Conservation (phyloP, 1,139 yeast species). For the Candida pseudocylindracea region DNA sequence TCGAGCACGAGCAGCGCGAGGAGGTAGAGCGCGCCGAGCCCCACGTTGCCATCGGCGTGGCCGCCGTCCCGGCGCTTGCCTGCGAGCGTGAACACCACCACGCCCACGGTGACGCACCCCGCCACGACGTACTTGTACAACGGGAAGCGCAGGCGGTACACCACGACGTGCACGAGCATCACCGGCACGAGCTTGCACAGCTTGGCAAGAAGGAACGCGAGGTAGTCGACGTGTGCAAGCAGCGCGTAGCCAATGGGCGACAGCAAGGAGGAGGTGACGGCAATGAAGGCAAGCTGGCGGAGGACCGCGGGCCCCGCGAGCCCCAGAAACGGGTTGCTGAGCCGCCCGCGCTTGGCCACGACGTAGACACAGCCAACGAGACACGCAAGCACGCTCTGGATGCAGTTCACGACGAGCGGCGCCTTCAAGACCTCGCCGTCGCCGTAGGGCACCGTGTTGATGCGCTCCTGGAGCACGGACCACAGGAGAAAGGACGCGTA, state of each 20-base stretch:
- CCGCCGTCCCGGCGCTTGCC: slow-evolving; percentile 1
- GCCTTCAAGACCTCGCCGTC: slow-evolving; percentile 38
- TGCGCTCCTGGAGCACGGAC: slow-evolving; percentile 39
- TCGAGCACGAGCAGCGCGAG: slow-evolving; percentile 51
- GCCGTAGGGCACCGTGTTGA: slow-evolving; percentile 54
- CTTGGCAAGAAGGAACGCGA: slow-evolving; percentile 70
- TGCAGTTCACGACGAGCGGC: slow-evolving; percentile 51
- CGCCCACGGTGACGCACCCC: slow-evolving; percentile 55
- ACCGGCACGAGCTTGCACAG: slow-evolving; percentile 90
- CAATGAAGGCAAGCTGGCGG: slow-evolving; percentile 32
- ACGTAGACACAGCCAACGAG: slow-evolving; percentile 39
- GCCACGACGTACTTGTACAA: slow-evolving; percentile 63
- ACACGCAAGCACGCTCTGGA: slow-evolving; percentile 57
- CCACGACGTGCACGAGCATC: slow-evolving; percentile 55
- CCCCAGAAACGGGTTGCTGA: background rate
- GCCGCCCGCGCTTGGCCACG: slow-evolving; percentile 2
- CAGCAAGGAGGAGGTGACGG: slow-evolving; percentile 61
- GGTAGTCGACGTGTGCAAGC: slow-evolving; percentile 62
- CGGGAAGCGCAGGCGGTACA: slow-evolving; percentile 59
- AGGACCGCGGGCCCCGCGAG: slow-evolving; percentile 5
- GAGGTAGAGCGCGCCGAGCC: slow-evolving; percentile 39
- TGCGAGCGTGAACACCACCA: slow-evolving; percentile 44
- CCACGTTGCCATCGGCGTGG: slow-evolving; percentile 15
- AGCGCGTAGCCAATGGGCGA: slow-evolving; percentile 65
- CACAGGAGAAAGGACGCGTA: slow-evolving; percentile 1